Evolutionary conservation across 202 grass and related monocot species (phyloP).

Genomic region (Digitaria exilis): DNA sequence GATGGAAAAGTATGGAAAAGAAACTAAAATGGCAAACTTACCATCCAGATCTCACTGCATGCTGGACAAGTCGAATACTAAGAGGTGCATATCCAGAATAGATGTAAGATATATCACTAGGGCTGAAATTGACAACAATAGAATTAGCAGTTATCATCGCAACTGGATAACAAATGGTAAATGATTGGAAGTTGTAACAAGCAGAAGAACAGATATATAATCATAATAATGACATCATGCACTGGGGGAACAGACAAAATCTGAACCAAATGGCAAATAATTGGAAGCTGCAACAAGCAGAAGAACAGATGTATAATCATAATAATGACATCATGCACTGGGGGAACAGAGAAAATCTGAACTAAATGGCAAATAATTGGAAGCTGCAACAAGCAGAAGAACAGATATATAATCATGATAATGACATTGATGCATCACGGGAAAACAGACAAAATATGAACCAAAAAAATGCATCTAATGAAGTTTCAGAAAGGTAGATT

Average conservation of each 20-base stretch:
- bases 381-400: no score
- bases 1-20: not conserved
- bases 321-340: no score
- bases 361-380: no score
- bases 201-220: not conserved
- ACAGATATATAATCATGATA: no score
- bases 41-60: constrained; percentile 97
- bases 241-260: not conserved
- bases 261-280: not conserved
- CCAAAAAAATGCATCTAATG: no score
- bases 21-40: constrained; percentile 45
- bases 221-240: not conserved
- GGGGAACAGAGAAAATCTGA: no score
- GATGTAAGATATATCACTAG: constrained; percentile 95
- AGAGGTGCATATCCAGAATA: constrained; percentile 99
- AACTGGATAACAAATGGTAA: not conserved
- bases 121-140: constrained; percentile 60
- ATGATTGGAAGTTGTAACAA: not conserved
- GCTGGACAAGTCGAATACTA: constrained; percentile 95
- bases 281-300: no score
- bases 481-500: no score
- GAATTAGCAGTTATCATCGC: constrained; percentile 24
- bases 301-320: no score
- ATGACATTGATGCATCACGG: no score
- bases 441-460: no score